These are phyloP conservation scores for Yamadazyma aaseri DNA, from an alignment of 1,139 yeast genomes.

Conservation along the genomic window DNA sequence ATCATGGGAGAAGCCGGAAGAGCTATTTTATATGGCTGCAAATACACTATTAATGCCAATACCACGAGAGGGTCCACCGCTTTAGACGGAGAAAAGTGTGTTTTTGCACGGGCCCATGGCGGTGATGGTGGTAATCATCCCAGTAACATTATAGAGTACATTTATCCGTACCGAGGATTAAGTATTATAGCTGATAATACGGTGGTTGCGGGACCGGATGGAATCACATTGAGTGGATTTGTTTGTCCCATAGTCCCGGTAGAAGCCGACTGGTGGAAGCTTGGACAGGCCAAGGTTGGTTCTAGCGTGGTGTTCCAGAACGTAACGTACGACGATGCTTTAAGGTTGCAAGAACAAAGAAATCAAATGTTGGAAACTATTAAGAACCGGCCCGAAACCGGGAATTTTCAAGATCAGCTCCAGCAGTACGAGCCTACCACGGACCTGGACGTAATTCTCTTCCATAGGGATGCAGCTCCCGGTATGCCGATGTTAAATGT, in stretches of 20 bases:
- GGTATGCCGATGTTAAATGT: conserved; percentile 4
- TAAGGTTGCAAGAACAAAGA: conserved; percentile 18
- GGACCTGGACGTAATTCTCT: conserved; percentile 6
- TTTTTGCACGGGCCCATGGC: conserved; percentile 6
- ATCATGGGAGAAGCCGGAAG: conserved; percentile 6
- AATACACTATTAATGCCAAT: conserved; percentile 5
- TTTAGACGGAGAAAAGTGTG: conserved; percentile 7
- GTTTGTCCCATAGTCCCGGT: conserved; percentile 26
- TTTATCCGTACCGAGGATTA: conserved; percentile 7
- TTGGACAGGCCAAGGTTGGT: conserved; percentile 29
- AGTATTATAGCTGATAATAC: conserved; percentile 8
- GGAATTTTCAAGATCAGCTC: not conserved
- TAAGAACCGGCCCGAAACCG: not conserved
- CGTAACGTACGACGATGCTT: conserved; percentile 23
- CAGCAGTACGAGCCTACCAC: not conserved
- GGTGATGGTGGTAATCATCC: conserved; percentile 11
- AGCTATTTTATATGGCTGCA: conserved; percentile 4
- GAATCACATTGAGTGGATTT: conserved; percentile 32
- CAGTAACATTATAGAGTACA: conserved; percentile 7
- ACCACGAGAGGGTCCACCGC: conserved; percentile 8
- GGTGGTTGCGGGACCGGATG: conserved; percentile 19
- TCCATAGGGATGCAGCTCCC: conserved; percentile 2
- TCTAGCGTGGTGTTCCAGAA: conserved; percentile 20
- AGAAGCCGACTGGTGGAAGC: conserved; percentile 30
- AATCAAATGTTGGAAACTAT: conserved; percentile 7